Percentiles rank a stretch among this genome's conserved stretches.
Evolutionary conservation across 139 green algal genomes (phyloP).

Genomic region (Trebouxia sp.): DNA sequence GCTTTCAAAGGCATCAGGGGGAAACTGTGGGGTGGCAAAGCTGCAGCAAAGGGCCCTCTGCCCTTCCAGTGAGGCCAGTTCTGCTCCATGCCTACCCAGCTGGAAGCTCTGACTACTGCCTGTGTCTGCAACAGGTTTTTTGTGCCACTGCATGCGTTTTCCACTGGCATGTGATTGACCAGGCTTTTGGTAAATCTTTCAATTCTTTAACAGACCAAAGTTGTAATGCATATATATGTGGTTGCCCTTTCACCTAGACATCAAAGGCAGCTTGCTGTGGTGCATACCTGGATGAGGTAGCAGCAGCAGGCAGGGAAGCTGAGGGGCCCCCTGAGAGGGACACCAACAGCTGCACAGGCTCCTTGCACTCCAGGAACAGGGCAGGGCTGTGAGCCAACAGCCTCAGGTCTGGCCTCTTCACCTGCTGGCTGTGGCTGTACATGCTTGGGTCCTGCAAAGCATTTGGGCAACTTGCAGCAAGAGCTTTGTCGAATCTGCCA

Average conservation of each 20-base stretch:
- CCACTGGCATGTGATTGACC: no score
- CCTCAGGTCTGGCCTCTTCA: slow-evolving; percentile 48
- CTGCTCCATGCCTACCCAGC: slow-evolving; percentile 14
- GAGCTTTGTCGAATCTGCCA: no score
- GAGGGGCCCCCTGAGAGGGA: slow-evolving; percentile 50
- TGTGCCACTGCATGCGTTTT: no score
- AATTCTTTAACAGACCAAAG: no score
- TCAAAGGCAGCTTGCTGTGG: no score
- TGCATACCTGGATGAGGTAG: neutral
- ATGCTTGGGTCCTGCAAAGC: slow-evolving; percentile 32
- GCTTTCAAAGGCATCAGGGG: neutral
- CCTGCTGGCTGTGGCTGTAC: slow-evolving; percentile 38
- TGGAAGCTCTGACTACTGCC: neutral
- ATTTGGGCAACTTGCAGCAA: no score
- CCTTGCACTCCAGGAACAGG: slow-evolving; percentile 57
- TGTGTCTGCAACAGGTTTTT: no score
- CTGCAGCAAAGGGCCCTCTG: neutral
- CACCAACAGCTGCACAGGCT: slow-evolving; percentile 59
- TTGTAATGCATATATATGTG: no score
- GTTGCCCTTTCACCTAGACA: no score
- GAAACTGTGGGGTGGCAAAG: neutral
- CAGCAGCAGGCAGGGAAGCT: neutral
- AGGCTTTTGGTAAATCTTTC: no score
- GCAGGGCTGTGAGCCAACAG: slow-evolving; percentile 47
- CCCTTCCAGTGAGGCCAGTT: neutral